Conservation (phyloP, 495 filamentous ascomycete genomes). For the Aspergillus steynii region DNA sequence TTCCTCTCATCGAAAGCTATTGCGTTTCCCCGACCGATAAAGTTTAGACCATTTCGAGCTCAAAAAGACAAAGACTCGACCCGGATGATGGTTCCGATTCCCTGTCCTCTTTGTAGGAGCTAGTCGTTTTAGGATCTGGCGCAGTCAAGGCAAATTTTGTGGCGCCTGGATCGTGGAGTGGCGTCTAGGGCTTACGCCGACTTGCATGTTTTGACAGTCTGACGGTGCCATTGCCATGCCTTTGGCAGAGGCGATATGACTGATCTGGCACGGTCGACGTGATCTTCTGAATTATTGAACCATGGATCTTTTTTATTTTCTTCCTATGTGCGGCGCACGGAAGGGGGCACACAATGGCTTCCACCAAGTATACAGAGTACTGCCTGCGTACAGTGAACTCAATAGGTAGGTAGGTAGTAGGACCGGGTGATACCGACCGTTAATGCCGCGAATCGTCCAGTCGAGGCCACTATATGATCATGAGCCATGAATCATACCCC, state of each 20-base stretch:
- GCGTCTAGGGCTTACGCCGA: constrained; percentile 6
- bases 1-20: background rate
- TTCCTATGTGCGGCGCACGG: background rate
- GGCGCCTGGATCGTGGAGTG: constrained; percentile 1
- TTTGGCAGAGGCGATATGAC: background rate
- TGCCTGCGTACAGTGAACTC: too few relatives aligned
- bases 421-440: constrained; percentile 2
- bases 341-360: background rate
- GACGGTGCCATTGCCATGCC: background rate
- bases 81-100: background rate
- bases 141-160: background rate
- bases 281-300: constrained; percentile 1
- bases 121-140: background rate
- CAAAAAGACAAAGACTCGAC: background rate
- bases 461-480: background rate
- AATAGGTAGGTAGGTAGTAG: background rate
- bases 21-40: constrained; percentile 3
- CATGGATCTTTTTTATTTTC: background rate
- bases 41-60: background rate
- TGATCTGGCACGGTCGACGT: background rate
- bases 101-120: background rate
- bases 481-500: background rate
- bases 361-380: background rate
- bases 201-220: background rate
- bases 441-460: background rate